Conservation (phyloP, 2,329 filamentous ascomycete genomes). For the Exophiala aquamarina region DNA sequence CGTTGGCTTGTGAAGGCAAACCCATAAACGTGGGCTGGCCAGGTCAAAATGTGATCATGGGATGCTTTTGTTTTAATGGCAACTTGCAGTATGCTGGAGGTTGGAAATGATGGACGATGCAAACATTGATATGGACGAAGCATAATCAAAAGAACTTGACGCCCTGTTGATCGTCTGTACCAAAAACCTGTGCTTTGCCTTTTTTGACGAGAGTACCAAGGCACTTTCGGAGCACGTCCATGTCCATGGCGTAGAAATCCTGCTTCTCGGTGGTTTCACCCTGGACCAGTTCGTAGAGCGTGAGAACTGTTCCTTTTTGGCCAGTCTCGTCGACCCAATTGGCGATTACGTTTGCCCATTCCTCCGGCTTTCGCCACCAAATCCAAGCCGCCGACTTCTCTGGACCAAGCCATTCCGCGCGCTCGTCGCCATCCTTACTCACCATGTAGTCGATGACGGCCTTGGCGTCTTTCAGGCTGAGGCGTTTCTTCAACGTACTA, state of each 20-base stretch:
- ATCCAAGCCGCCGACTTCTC: slow-evolving; percentile 28
- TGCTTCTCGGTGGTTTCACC: slow-evolving; percentile 69
- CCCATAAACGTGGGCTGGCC: no score
- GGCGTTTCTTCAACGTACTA: slow-evolving; percentile 39
- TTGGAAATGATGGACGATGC: not conserved
- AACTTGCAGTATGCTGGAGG: no score
- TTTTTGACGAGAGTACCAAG: slow-evolving; percentile 81
- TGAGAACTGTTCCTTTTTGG: slow-evolving; percentile 85
- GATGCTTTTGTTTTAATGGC: not conserved
- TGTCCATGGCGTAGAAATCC: slow-evolving; percentile 90
- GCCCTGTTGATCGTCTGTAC: slow-evolving; percentile 80
- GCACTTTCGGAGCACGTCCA: slow-evolving; percentile 74
- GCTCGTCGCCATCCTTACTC: slow-evolving; percentile 49
- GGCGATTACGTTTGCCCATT: slow-evolving; percentile 81
- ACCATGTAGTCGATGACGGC: slow-evolving; percentile 59
- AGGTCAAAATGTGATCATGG: no score
- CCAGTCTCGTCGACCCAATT: slow-evolving; percentile 84
- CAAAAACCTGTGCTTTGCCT: slow-evolving; percentile 92
- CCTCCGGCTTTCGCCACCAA: slow-evolving; percentile 76
- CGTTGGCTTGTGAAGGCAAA: no score
- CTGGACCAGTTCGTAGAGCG: slow-evolving; percentile 85
- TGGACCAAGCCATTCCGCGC: slow-evolving; percentile 59
- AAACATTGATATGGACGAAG: not conserved
- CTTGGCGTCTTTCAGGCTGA: slow-evolving; percentile 54
- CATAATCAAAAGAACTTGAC: slow-evolving; percentile 87